phyloP scores from a whole-genome alignment of 192 early-diverging fungal genomes.

The Funneliformis mosseae region DNA sequence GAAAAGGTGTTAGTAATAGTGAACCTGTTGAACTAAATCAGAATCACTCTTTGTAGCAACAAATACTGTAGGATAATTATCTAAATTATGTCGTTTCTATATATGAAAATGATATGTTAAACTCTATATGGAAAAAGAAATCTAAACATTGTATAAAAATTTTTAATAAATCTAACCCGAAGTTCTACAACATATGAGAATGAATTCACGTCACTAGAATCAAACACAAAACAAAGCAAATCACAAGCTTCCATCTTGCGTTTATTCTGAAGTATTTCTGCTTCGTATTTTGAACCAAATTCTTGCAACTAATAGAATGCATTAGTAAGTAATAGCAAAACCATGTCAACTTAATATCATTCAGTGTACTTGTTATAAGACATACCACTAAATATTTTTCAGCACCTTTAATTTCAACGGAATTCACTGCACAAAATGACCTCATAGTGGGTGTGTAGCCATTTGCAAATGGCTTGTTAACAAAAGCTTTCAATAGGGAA shows the following conservation, averaged over 20 bases:
- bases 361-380: neutral
- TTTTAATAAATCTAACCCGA: constrained; percentile 54
- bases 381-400: constrained; percentile 93
- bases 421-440: constrained; percentile 86
- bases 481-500: constrained; percentile 80
- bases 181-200: constrained; percentile 89
- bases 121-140: constrained; percentile 7
- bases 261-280: constrained; percentile 88
- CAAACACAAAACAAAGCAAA: constrained; percentile 93
- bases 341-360: constrained; percentile 4
- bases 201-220: constrained; percentile 90
- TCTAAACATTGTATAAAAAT: neutral
- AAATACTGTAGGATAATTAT: constrained; percentile 84
- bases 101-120: constrained; percentile 1
- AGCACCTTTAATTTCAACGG: constrained; percentile 90
- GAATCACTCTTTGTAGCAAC: constrained; percentile 95
- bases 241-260: constrained; percentile 88
- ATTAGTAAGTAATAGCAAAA: neutral
- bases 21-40: constrained; percentile 80
- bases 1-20: neutral
- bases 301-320: constrained; percentile 76
- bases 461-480: constrained; percentile 79
- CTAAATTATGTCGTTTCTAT: constrained; percentile 81
- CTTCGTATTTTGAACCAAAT: constrained; percentile 81
- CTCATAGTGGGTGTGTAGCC: constrained; percentile 77